Base-by-base conservation (phyloP, 805 yeast species). In the Metschnikowia dekortorum region DNA sequence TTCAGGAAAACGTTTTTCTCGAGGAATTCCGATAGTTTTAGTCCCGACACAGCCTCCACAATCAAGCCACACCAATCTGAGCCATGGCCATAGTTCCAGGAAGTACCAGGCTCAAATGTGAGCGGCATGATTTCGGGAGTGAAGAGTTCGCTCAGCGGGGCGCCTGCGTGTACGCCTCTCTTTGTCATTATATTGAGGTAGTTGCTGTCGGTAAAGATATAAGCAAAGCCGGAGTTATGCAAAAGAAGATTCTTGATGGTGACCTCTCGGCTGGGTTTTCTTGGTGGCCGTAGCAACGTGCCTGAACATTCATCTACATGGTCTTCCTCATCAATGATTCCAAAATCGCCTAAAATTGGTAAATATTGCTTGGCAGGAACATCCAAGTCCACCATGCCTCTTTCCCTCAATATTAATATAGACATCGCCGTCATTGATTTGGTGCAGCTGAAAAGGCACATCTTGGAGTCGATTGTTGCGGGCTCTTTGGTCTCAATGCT, bases 11-110 rank as follows among this genome's bases (percentile, higher is more conserved):
- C 51, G 22, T 60, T 52, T 39, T 64, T 57, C 29, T 64, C 52
- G 35, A 73, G 55, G 50, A 61, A 72, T 13, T 62, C 65, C 1
- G 74, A 69, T 13, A 73, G 55, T 29, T 48, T 57, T 53, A 61
- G 48, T 1, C 74, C 74, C 2, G 72, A 53, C 6, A 73, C 54
- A 16, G 59, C 63, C 51, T 70, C 67, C 26, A 73, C 59, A 6
- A 73, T 53, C 28, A 68, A 55, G 4, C 78, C 78, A 5, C 68
- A 62, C 71, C 74, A 69, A 52, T 73, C 78, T 28, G 59, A 56
- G 37, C 65, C 62, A 48, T 66, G 68, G 8, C 78, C 77, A 51
- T 73, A 73, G 38, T 53, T 53, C 64, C 70, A 73, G 18, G 58
- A 48, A 1, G 71, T 51, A 2, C 77, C 78, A 4, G 78, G 78